Percentiles rank a stretch among this genome's conserved stretches.
Evolutionary conservation across 1,139 yeast genomes (phyloP).

Genomic region (Groenewaldozyma sp.): DNA sequence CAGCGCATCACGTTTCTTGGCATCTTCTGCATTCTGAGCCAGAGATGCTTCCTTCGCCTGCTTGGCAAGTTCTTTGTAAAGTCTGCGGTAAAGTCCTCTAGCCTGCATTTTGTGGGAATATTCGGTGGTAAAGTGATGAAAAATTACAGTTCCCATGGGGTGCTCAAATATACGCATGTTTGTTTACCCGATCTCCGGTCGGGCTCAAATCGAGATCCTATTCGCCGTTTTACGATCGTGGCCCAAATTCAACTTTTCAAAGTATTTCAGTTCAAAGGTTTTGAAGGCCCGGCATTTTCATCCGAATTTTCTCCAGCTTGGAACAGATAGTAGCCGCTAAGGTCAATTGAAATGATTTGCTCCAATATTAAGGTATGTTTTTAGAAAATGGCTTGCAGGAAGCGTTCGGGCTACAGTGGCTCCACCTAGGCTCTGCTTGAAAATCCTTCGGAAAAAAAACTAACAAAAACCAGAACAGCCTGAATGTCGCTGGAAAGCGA

Average conservation of each 20-base stretch:
- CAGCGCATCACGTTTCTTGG: conserved; percentile 17
- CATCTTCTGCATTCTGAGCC: conserved; percentile 21
- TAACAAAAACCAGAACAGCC: too few relatives aligned
- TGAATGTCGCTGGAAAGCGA: conserved; percentile 3
- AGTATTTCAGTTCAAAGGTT: too few relatives aligned
- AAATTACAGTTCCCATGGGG: neutral
- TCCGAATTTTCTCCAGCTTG: neutral
- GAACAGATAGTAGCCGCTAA: too few relatives aligned
- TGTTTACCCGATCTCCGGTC: neutral
- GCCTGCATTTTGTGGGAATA: conserved; percentile 11
- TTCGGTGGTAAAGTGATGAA: neutral
- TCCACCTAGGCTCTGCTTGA: too few relatives aligned
- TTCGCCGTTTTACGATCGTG: too few relatives aligned
- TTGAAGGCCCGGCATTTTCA: neutral
- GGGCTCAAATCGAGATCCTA: too few relatives aligned
- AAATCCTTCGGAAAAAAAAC: too few relatives aligned
- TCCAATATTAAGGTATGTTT: too few relatives aligned
- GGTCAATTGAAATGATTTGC: too few relatives aligned
- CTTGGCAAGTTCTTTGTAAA: conserved; percentile 25
- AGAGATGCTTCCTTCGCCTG: conserved; percentile 25
- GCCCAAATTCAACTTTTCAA: too few relatives aligned
- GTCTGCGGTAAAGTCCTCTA: conserved; percentile 17
- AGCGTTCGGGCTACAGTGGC: too few relatives aligned
- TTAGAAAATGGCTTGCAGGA: too few relatives aligned
- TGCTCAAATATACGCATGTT: neutral